Evolutionary conservation across 2,329 filamentous ascomycete species (phyloP).

Genomic region (Alternaria novae-zelandiae): DNA sequence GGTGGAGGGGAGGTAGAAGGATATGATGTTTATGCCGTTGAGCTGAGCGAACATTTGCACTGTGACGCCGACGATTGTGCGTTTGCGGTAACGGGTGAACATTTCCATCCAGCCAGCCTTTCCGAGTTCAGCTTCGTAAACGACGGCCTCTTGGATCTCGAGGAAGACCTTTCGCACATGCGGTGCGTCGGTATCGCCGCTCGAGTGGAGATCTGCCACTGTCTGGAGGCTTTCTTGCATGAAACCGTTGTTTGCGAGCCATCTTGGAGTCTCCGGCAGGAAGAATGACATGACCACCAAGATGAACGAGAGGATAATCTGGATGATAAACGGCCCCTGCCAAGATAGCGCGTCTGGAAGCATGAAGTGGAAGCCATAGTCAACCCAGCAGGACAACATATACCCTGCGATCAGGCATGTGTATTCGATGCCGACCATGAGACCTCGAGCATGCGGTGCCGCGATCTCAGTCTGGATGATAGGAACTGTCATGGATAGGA

Average conservation of each 20-base stretch:
- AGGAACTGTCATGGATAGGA: conserved; percentile 47
- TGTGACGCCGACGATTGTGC: conserved; percentile 51
- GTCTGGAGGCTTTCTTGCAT: conserved; percentile 50
- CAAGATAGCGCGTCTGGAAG: conserved; percentile 43
- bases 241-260: conserved; percentile 52
- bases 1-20: conserved; percentile 48
- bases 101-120: conserved; percentile 48
- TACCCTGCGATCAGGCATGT: conserved; percentile 48
- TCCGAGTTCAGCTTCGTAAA: conserved; percentile 46
- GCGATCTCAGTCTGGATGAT: conserved; percentile 50
- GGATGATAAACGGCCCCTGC: conserved; percentile 42
- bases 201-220: conserved; percentile 50
- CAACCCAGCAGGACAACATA: conserved; percentile 51
- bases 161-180: conserved; percentile 48
- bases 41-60: conserved; percentile 52
- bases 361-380: conserved; percentile 49
- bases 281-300: conserved; percentile 47
- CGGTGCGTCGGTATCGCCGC: conserved; percentile 44
- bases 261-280: conserved; percentile 50
- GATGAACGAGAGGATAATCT: conserved; percentile 43
- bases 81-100: conserved; percentile 53
- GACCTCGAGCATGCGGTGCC: conserved; percentile 43
- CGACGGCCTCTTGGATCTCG: conserved; percentile 49
- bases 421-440: conserved; percentile 52
- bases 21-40: conserved; percentile 54